Base-by-base conservation (phyloP, 306 rosid species). In the Vigna radiata region DNA sequence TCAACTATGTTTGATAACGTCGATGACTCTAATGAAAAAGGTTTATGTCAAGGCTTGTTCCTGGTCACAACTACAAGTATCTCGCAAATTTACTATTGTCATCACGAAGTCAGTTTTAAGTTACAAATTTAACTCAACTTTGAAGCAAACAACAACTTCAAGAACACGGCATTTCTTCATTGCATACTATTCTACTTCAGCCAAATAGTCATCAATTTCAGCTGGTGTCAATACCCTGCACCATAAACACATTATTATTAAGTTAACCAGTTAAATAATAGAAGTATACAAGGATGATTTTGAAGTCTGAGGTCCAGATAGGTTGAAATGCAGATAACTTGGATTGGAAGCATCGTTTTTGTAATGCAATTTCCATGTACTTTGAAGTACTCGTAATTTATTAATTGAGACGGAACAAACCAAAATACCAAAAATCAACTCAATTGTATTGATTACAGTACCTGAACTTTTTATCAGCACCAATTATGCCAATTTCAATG, bases 181-280 rank as follows among this genome's bases (percentile, higher is more conserved):
- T n/a, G 69, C 78, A 80, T n/a, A 66, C 78, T 88, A 92, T 73
- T 96, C 99, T 73, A 96, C 98, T 89, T 96, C 99, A 56, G 88
- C 98, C 82, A 96, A 86, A 71, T 96, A 96, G 83, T 96, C 99
- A 43, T 96, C 98, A 56, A 96, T 91, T 83, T 92, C 97, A 8
- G 96, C 97, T 59, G 99, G 97, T 14, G 98, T 86, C 82, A 96
- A 83, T 65, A 96, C 98, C 85, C 99, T 96, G 94, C 90, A 83
- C 77, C 75, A 82, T 54, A 18, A 68, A 56, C 81, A 69, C 43
- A 25, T 73, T 61, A 66, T 31, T 54, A 55, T 65, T 54, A 60
- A 58, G 73, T 62, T 15, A 47, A 4, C 8, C 3, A 19, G 61
- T 59, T 11, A 13, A 49, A 37, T 16, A 55, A 72, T 59, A 15